A percentile compares a stretch with the other conserved stretches of the same genome.
These are phyloP conservation scores for Clonostachys solani DNA, from an alignment of 2,329 filamentous ascomycete genomes.

Conservation along the genomic window DNA sequence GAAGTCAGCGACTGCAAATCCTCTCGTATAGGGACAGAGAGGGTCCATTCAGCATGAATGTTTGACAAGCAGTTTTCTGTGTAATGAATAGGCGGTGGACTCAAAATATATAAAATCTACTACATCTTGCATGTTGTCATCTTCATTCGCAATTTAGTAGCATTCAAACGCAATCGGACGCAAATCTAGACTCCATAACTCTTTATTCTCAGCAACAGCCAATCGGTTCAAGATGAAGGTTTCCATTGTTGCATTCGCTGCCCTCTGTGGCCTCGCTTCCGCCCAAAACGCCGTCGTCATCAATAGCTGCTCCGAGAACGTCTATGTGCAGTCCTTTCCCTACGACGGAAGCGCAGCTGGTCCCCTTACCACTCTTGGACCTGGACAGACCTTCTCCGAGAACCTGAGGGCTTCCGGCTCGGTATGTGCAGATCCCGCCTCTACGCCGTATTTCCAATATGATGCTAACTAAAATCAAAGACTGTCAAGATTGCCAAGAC, in stretches of 20 bases:
- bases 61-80: too few species aligned
- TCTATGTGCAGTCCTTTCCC: slow-evolving; percentile 32
- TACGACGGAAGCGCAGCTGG: slow-evolving; percentile 22
- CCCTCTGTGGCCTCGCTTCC: slow-evolving; percentile 22
- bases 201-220: too few species aligned
- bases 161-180: too few species aligned
- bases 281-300: slow-evolving; percentile 28
- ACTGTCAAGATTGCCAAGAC: slow-evolving; percentile 34
- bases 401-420: slow-evolving; percentile 25
- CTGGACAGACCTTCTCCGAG: slow-evolving; percentile 28
- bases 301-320: slow-evolving; percentile 22
- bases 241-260: slow-evolving; percentile 15
- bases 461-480: slow-evolving; percentile 9
- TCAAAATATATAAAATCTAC: background rate
- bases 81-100: too few species aligned
- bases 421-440: slow-evolving; percentile 13
- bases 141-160: too few species aligned
- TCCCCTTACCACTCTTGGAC: slow-evolving; percentile 20
- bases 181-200: background rate
- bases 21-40: too few species aligned
- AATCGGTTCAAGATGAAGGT: slow-evolving; percentile 24
- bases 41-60: too few species aligned
- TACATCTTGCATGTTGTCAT: too few species aligned
- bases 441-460: background rate
- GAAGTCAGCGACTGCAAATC: too few species aligned